phyloP scores from a whole-genome alignment of 768 basidiomycete genomes.

The Agrocybe pediades region DNA sequence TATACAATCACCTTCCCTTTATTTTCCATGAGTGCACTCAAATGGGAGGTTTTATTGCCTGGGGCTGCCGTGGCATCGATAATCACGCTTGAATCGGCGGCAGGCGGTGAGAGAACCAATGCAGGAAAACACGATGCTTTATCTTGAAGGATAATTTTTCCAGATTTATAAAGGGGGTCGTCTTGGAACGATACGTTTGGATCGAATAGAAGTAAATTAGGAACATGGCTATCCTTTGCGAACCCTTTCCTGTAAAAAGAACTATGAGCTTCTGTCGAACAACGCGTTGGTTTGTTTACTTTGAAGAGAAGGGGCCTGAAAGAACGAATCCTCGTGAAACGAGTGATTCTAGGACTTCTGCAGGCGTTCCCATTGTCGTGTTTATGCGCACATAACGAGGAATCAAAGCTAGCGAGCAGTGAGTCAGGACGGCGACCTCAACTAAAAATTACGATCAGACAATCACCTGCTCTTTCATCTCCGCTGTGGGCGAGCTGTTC shows the following conservation, averaged over 20 bases:
- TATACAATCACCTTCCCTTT: constrained; percentile 66
- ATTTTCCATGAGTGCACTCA: constrained; percentile 85
- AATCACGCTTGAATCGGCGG: constrained; percentile 52
- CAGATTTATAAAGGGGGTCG: constrained; percentile 70
- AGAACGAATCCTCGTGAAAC: constrained; percentile 55
- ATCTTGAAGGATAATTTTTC: constrained; percentile 92
- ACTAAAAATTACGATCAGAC: constrained; percentile 4
- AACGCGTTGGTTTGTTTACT: constrained; percentile 33
- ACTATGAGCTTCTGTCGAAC: constrained; percentile 7
- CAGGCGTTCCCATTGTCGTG: constrained; percentile 63
- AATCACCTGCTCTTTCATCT: constrained; percentile 65
- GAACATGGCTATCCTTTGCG: constrained; percentile 76
- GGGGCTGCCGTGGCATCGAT: constrained; percentile 97
- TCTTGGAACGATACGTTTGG: constrained; percentile 67
- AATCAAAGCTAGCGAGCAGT: constrained; percentile 52
- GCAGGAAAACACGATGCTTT: constrained; percentile 99
- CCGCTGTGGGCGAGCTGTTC: constrained; percentile 61
- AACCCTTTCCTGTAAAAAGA: constrained; percentile 55
- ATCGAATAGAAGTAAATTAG: constrained; percentile 78
- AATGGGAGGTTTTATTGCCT: constrained; percentile 96
- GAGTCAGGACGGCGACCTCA: constrained; percentile 8
- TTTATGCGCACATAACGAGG: constrained; percentile 90
- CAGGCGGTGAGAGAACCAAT: constrained; percentile 76
- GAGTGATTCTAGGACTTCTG: constrained; percentile 64
- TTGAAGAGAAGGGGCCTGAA: constrained; percentile 53